phyloP scores from a whole-genome alignment of 2,329 filamentous ascomycete genomes.

The Colletotrichum acutatum region DNA sequence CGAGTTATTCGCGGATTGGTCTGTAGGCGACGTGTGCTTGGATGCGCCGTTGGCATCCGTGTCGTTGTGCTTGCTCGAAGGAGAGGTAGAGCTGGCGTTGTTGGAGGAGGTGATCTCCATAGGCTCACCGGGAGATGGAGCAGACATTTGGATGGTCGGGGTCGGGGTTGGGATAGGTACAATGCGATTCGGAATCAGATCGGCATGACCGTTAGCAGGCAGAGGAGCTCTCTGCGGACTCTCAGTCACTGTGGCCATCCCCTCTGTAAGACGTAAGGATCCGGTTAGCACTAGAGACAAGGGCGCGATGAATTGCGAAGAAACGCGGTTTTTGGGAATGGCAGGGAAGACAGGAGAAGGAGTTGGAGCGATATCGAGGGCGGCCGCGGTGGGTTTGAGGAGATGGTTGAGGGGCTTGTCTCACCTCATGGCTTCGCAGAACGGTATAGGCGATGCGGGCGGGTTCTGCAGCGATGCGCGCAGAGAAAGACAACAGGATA shows the following conservation, averaged over 20 bases:
- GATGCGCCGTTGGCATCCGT: constrained; percentile 43
- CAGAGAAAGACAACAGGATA: background rate
- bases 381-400: constrained; percentile 24
- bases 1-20: constrained; percentile 48
- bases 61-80: constrained; percentile 30
- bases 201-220: constrained; percentile 52
- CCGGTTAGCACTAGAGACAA: constrained; percentile 37
- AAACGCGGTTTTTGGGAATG: constrained; percentile 21
- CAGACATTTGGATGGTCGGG: constrained; percentile 68
- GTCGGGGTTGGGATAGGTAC: constrained; percentile 63
- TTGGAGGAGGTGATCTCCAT: constrained; percentile 71
- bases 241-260: constrained; percentile 66
- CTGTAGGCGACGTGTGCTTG: constrained; percentile 51
- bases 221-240: constrained; percentile 57
- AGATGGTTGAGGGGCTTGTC: constrained; percentile 24
- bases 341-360: constrained; percentile 5
- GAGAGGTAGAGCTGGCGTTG: constrained; percentile 44
- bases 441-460: constrained; percentile 1
- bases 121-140: constrained; percentile 66
- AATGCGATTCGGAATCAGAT: constrained; percentile 63
- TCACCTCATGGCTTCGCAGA: constrained; percentile 35
- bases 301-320: constrained; percentile 19
- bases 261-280: constrained; percentile 47
- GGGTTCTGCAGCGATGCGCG: constrained; percentile 7
- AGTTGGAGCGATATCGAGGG: constrained; percentile 36